Evolutionary conservation across 371 early-diverging fungal species (phyloP), one percentile per base, ranked within the genome.

Genomic region (Coemansia sp.): DNA sequence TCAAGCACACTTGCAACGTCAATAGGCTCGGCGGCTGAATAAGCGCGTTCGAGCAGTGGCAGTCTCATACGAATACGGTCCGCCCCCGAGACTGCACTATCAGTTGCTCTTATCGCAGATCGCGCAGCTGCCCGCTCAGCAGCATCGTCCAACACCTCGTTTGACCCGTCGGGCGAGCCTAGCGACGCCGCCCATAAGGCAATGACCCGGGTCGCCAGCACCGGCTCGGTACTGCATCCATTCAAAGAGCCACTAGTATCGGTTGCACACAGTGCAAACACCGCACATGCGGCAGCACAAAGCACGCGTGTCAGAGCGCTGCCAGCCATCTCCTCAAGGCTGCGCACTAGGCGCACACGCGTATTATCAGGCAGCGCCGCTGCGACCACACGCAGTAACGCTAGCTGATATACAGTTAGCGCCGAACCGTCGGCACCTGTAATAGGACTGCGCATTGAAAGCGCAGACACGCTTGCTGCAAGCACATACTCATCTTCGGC

Each of bases 171-270:
- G 3, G 20, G 9, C 12, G 33, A 20, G 39, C 44, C 20, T 26
- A 67, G 39, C 8, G 69, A 69, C 53, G n/a, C 50, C 16, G 63
- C 26, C 72, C 72, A 71, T 39, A 70, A 40, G 1, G 20, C 54
- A 6, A 71, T 16, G 2, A 71, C 48, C 39, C 44, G 54, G 14
- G 71, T 39, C 5, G 59, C 40, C 54, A 48, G 28, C 5, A 16
- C 20, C 0, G 7, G 18, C 33, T 48, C 30, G 1, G 12, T 18
- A 5, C 20, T 5, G 37, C 57, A 18, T 11, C 20, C 9, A 1
- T 8, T 11, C 8, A 25, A 18, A 28, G 8, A 26, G 3, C 9
- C 55, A n/a, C 7, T 9, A 9, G 18, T 16, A 6, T 40, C 58
- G 9, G 40, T 12, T 11, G 58, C 37, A 18, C 57, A n/a, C 28